These are phyloP conservation scores for Penicillium mononematosum DNA, from an alignment of 495 filamentous ascomycete species.

Conservation along the genomic window DNA sequence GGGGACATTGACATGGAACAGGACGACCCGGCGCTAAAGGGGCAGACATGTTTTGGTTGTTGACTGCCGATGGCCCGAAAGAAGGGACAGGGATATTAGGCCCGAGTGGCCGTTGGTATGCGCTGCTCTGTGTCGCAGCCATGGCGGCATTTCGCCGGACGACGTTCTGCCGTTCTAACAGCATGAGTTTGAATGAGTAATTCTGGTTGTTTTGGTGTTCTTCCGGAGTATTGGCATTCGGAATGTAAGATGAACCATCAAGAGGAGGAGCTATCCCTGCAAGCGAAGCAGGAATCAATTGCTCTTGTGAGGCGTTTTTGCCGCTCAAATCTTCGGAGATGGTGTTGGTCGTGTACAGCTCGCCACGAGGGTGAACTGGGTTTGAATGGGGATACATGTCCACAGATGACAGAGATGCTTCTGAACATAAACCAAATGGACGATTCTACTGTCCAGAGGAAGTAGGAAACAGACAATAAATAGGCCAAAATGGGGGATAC, in stretches of 20 bases:
- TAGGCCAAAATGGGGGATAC: background rate
- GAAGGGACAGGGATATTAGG: background rate
- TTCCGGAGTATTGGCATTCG: background rate
- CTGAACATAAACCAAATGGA: background rate
- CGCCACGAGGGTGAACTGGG: background rate
- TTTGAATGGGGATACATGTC: background rate
- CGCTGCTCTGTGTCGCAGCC: background rate
- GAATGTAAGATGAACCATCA: background rate
- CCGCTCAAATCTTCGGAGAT: constrained; percentile 2
- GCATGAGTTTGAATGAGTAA: background rate
- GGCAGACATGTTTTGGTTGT: no score
- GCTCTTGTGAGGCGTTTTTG: background rate
- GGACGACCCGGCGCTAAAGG: background rate
- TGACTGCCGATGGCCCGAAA: background rate
- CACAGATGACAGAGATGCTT: background rate
- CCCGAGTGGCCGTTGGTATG: background rate
- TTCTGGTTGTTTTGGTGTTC: background rate
- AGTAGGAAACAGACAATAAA: background rate
- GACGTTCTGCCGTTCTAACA: background rate
- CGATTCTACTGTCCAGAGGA: background rate
- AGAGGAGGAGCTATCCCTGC: background rate
- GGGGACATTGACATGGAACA: background rate
- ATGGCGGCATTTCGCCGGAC: background rate
- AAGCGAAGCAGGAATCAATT: background rate
- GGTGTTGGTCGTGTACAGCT: constrained; percentile 6